phyloP scores from a whole-genome alignment of 1,284 basidiomycete genomes.

The Neotropicomus parvogracilis region DNA sequence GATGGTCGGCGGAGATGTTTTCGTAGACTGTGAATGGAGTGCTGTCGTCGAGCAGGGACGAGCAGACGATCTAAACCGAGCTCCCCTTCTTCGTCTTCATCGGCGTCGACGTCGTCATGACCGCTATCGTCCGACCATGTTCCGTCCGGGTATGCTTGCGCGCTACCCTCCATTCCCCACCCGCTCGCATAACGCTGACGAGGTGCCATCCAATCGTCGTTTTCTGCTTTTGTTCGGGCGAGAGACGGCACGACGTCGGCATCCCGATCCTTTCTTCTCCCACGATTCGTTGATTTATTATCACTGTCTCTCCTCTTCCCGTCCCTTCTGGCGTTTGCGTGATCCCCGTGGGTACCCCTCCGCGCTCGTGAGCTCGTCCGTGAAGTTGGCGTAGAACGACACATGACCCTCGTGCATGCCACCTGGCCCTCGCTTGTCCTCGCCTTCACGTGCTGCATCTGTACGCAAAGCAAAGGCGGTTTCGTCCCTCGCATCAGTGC shows the following conservation, averaged over 20 bases:
- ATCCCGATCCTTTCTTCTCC: constrained; percentile 25
- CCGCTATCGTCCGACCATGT: constrained; percentile 25
- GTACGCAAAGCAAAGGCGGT: constrained; percentile 42
- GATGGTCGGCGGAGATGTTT: constrained; percentile 46
- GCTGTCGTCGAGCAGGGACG: constrained; percentile 66
- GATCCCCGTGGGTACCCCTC: constrained; percentile 18
- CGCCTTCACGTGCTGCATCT: constrained; percentile 39
- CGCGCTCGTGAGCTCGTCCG: constrained; percentile 42
- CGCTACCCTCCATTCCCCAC: constrained; percentile 23
- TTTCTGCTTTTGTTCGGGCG: constrained; percentile 39
- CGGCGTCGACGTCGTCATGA: constrained; percentile 36
- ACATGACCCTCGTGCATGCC: constrained; percentile 51
- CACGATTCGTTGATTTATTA: constrained; percentile 3
- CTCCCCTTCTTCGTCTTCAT: constrained; percentile 55
- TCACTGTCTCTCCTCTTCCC: constrained; percentile 13
- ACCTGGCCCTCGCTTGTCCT: constrained; percentile 45
- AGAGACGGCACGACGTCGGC: constrained; percentile 38
- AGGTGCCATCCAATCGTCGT: constrained; percentile 37
- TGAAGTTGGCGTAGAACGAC: constrained; percentile 59
- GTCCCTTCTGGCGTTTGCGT: neutral
- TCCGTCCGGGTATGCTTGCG: constrained; percentile 20
- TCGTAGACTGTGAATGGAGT: constrained; percentile 63
- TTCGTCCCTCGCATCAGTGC: constrained; percentile 9
- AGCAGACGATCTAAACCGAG: constrained; percentile 63
- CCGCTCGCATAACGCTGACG: constrained; percentile 23